These are phyloP conservation scores for Aspergillus tubingensis DNA, from an alignment of 2,329 filamentous ascomycete genomes.

Conservation along the genomic window DNA sequence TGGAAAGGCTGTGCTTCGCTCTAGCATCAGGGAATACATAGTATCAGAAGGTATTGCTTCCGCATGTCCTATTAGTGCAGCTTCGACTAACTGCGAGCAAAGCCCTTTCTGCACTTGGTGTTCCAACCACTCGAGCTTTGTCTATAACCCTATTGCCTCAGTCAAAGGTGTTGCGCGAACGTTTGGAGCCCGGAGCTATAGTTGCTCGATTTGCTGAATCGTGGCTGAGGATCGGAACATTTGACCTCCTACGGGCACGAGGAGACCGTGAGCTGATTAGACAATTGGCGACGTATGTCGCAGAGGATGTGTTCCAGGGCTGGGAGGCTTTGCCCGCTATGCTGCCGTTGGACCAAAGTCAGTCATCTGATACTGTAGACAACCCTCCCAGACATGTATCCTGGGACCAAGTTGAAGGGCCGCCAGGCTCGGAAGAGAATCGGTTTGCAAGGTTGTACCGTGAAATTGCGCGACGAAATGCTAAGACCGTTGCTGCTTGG, in stretches of 20 bases:
- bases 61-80: not conserved
- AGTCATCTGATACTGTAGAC: conserved; percentile 39
- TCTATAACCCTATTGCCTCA: conserved; percentile 76
- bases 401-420: conserved; percentile 65
- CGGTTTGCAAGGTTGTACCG: conserved; percentile 84
- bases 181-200: conserved; percentile 84
- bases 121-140: conserved; percentile 84
- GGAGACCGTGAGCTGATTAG: conserved; percentile 76
- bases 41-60: conserved; percentile 70
- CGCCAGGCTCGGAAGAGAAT: conserved; percentile 72
- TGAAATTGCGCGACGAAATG: conserved; percentile 82
- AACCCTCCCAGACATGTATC: conserved; percentile 56
- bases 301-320: conserved; percentile 82
- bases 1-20: conserved; percentile 87
- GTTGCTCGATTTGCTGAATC: conserved; percentile 87
- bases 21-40: conserved; percentile 90
- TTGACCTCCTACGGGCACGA: conserved; percentile 83
- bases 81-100: conserved; percentile 5
- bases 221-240: conserved; percentile 93
- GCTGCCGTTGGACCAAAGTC: conserved; percentile 47
- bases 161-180: conserved; percentile 73
- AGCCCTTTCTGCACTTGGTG: conserved; percentile 75
- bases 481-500: conserved; percentile 85
- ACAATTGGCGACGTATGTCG: conserved; percentile 76
- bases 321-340: conserved; percentile 78